Percentiles rank a stretch among this genome's conserved stretches.
Conservation (phyloP, 2,329 filamentous ascomycete genomes). For the Pezicula neosporulosa region DNA sequence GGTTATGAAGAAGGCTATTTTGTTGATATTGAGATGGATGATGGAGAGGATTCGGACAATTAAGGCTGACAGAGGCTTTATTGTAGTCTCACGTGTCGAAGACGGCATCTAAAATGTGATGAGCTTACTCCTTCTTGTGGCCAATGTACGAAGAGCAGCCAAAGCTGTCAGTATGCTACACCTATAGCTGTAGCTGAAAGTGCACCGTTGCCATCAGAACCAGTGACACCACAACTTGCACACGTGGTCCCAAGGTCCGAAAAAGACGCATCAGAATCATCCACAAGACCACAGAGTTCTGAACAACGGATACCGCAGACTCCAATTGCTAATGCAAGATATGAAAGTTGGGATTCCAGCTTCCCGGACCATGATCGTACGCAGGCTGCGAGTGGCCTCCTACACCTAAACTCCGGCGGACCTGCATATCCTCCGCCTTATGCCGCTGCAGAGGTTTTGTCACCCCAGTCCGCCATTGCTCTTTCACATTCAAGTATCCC, state of each 20-base stretch:
- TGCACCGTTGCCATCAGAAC: background rate
- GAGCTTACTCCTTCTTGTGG: slow-evolving; percentile 40
- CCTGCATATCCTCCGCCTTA: background rate
- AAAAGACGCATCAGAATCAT: too few species aligned
- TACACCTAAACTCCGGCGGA: slow-evolving; percentile 1
- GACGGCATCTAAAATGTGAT: slow-evolving; percentile 44
- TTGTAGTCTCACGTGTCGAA: slow-evolving; percentile 36
- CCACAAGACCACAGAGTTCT: background rate
- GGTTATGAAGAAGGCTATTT: background rate
- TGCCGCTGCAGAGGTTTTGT: background rate
- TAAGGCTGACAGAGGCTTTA: slow-evolving; percentile 2
- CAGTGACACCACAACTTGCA: background rate
- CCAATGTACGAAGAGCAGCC: slow-evolving; percentile 38
- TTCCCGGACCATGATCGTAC: slow-evolving; percentile 3
- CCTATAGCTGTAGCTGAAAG: background rate
- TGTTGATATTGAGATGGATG: background rate
- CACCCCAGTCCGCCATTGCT: background rate
- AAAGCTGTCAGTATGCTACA: slow-evolving; percentile 36
- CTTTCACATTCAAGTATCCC: background rate
- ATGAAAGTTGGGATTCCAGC: background rate
- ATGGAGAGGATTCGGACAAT: background rate
- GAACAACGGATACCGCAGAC: background rate
- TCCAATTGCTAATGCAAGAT: background rate
- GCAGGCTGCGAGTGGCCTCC: slow-evolving; percentile 3
- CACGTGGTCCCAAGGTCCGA: too few species aligned